phyloP scores from a whole-genome alignment of 2,329 filamentous ascomycete genomes.

The Botrytis cinerea region DNA sequence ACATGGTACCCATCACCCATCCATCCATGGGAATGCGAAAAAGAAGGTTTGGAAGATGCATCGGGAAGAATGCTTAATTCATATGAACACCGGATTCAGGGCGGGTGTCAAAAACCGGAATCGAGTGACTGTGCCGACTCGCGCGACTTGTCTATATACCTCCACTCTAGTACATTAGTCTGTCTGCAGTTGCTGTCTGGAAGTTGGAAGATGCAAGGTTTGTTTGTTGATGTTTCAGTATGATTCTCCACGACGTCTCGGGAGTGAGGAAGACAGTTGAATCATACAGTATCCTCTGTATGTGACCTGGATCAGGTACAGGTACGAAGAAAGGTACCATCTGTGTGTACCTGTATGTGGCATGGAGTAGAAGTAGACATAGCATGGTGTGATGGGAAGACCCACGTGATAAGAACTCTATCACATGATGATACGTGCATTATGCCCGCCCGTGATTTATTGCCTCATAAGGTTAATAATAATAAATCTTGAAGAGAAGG shows the following conservation, averaged over 20 bases:
- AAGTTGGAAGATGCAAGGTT: not conserved
- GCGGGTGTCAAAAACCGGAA: not conserved
- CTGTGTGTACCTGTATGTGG: not conserved
- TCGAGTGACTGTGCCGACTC: not conserved
- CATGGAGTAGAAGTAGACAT: not conserved
- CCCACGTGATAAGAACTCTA: not conserved
- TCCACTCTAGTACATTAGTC: constrained; percentile 9
- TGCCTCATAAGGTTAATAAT: not conserved
- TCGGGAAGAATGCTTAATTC: constrained; percentile 2
- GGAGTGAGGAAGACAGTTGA: not conserved
- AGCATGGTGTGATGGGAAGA: not conserved
- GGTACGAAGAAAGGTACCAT: not conserved
- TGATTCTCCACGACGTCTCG: not conserved
- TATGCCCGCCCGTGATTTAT: not conserved
- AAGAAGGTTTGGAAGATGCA: not conserved
- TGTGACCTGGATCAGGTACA: not conserved
- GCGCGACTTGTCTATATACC: constrained; percentile 2
- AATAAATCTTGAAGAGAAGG: not conserved
- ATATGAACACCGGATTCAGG: not conserved
- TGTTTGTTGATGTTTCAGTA: not conserved
- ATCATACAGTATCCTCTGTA: not conserved
- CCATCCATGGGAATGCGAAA: not conserved
- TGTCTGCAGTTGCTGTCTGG: not conserved
- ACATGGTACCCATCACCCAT: not conserved
- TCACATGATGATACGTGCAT: not conserved